Conservation (phyloP, 83 land plant genomes). For the Thuja plicata region DNA sequence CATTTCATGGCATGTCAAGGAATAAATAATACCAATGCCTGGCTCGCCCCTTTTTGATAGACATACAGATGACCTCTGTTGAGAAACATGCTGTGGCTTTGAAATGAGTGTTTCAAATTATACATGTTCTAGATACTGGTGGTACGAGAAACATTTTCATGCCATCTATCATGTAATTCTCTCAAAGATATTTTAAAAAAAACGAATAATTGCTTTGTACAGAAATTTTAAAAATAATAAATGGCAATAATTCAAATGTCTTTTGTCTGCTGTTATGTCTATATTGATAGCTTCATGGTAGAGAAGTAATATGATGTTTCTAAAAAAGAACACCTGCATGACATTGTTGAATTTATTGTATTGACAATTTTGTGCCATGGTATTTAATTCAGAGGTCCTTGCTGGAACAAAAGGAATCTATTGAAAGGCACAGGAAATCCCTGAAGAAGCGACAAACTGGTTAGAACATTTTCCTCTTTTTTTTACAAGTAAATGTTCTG, state of each 20-base stretch:
- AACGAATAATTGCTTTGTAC: not conserved
- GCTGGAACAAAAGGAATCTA: constrained; percentile 77
- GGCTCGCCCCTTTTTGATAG: not conserved
- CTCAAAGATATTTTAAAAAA: not conserved
- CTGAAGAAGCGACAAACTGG: constrained; percentile 86
- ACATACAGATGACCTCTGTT: not conserved
- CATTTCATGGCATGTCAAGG: not conserved
- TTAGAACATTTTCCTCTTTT: constrained; percentile 22
- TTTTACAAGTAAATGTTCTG: not conserved
- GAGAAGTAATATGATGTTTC: not conserved
- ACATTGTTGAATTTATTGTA: not conserved
- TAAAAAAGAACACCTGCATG: not conserved
- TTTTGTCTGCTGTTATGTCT: not conserved
- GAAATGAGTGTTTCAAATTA: not conserved
- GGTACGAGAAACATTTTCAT: not conserved
- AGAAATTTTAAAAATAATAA: not conserved
- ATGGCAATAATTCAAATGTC: not conserved
- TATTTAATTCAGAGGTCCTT: constrained; percentile 57
- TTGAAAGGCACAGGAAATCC: constrained; percentile 77
- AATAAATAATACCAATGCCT: not conserved
- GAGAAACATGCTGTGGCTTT: not conserved
- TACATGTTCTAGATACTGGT: not conserved
- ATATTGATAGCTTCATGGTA: not conserved
- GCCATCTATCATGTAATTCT: not conserved
- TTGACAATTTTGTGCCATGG: not conserved